Base-by-base conservation (phyloP, 331 rosid genomes). In the Arachis monticola region DNA sequence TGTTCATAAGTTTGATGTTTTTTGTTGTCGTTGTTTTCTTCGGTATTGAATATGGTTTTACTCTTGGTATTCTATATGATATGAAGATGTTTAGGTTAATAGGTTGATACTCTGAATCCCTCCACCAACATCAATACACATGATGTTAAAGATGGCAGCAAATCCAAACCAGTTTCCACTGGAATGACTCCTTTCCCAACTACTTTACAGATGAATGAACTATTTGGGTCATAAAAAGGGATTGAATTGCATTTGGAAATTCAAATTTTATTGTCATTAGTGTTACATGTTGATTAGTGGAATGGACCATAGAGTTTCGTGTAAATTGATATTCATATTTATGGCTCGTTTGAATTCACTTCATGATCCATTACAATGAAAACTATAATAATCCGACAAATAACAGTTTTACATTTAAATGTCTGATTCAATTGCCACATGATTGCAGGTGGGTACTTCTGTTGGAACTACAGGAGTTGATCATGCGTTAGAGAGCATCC, bases 401-500 rank as follows among this genome's bases (percentile, higher is more conserved):
- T 22, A 22, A 22, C 27, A 22, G 27, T 22, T 22, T 22, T 22
- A 22, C 27, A 22, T 22, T 22, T 22, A 22, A 22, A 22, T 22
- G 27, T 22, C 27, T 22, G 27, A 22, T 22, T 22, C 27, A 22
- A 22, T 22, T 22, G 52, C 1, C 0, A 6, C 17, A 32, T 73
- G 84, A 38, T 69, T 83, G 70, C 75, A 93, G 98, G 87, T 93
- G 48, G 96, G 98, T 8, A 80, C 79, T 67, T 85, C 94, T 0
- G 80, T 79, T 48, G 79, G 90, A 44, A 45, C 51, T 5, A 45
- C 45, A 1, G 92, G 88, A 4, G 86, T 83, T 69, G 98, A 88
- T 87, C 77, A 85, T 82, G 98, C 92, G 13, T 79, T 91, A 27
- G 97, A 89, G 88, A 89, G 96, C 85, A 93, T 93, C 66, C 98